Percentiles rank a stretch among this genome's conserved stretches.
Conservation (phyloP, 495 filamentous ascomycete species). For the Amphirosellinia nigrospora region DNA sequence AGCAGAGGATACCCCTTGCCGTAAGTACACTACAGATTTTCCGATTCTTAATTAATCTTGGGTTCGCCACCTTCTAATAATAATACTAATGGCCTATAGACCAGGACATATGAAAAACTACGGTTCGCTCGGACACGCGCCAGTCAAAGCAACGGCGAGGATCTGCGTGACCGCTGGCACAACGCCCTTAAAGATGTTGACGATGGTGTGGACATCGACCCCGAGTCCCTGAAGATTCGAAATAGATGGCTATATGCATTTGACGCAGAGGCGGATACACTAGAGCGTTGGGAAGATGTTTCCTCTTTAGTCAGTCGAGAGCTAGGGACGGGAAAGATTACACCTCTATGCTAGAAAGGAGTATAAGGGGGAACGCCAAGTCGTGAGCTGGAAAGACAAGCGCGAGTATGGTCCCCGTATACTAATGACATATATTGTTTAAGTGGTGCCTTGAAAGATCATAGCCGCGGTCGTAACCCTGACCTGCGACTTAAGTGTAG, state of each 20-base stretch:
- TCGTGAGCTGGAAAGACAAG: not conserved
- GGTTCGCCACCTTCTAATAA: not conserved
- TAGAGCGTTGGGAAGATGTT: slow-evolving; percentile 50
- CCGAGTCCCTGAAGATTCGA: slow-evolving; percentile 58
- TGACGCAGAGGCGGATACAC: slow-evolving; percentile 56
- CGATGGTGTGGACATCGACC: slow-evolving; percentile 56
- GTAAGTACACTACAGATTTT: slow-evolving; percentile 26
- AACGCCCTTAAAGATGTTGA: slow-evolving; percentile 54
- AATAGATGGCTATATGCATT: slow-evolving; percentile 59
- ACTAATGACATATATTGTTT: not conserved
- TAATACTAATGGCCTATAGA: slow-evolving; percentile 33
- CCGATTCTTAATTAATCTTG: not conserved
- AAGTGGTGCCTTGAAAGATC: not conserved
- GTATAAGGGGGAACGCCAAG: not conserved
- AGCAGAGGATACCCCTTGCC: slow-evolving; percentile 51
- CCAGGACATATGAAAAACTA: slow-evolving; percentile 59
- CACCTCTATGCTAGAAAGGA: slow-evolving; percentile 42
- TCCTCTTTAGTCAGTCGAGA: slow-evolving; percentile 47
- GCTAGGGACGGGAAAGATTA: slow-evolving; percentile 46
- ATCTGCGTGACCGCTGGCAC: slow-evolving; percentile 60
- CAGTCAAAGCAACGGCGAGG: slow-evolving; percentile 59
- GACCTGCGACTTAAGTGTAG: not conserved
- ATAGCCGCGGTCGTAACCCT: not conserved
- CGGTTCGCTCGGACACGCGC: slow-evolving; percentile 52
- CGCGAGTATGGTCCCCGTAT: not conserved